Evolutionary conservation across 768 basidiomycete species (phyloP).

Genomic region (Kwoniella botswanensis): DNA sequence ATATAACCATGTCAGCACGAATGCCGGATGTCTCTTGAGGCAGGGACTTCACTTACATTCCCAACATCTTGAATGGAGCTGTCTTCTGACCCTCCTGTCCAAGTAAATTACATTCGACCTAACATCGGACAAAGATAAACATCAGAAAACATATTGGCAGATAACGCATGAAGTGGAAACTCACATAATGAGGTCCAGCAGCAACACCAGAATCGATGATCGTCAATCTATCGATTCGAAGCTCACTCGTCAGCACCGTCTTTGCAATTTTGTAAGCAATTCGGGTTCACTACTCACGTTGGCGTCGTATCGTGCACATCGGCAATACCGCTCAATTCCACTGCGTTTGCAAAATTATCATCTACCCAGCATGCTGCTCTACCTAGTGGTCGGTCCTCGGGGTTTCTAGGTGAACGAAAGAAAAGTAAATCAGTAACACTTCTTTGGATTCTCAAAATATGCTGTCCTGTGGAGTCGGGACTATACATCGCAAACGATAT

Average conservation of each 20-base stretch:
- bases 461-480: slow-evolving; percentile 61
- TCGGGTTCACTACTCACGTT: slow-evolving; percentile 63
- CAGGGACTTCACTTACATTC: slow-evolving; percentile 62
- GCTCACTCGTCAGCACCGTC: neutral
- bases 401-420: slow-evolving; percentile 29
- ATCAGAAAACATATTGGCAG: neutral
- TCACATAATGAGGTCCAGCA: slow-evolving; percentile 79
- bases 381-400: slow-evolving; percentile 43
- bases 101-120: slow-evolving; percentile 78
- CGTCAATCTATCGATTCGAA: slow-evolving; percentile 65
- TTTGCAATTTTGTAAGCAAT: no score
- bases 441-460: slow-evolving; percentile 37
- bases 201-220: slow-evolving; percentile 84
- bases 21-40: neutral
- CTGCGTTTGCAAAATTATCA: slow-evolving; percentile 74
- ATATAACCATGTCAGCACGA: neutral
- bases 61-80: slow-evolving; percentile 84
- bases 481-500: neutral
- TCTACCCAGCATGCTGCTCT: slow-evolving; percentile 54
- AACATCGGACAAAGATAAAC: slow-evolving; percentile 2
- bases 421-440: slow-evolving; percentile 3
- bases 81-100: slow-evolving; percentile 73
- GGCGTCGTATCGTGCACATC: slow-evolving; percentile 68
- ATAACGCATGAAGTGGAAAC: slow-evolving; percentile 8
- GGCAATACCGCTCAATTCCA: slow-evolving; percentile 75